phyloP scores from a whole-genome alignment of 352 stramenopile species.

The Globisporangium parvum region DNA sequence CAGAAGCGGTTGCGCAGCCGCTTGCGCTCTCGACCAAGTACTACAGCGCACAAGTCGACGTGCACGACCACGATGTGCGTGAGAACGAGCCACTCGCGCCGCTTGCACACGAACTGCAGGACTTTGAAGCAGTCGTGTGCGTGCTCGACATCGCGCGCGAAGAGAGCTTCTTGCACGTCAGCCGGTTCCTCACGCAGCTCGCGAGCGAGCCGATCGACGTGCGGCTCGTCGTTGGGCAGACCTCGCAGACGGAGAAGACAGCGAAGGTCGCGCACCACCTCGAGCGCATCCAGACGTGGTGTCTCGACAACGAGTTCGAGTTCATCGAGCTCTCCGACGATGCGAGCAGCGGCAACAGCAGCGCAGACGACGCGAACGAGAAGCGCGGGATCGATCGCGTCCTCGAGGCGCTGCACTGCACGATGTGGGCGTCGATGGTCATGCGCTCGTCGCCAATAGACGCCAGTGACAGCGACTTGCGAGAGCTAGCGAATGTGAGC shows the following conservation, averaged over 20 bases:
- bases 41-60: conserved; percentile 48
- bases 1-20: conserved; percentile 4
- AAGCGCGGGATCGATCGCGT: conserved; percentile 59
- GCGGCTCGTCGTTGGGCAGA: conserved; percentile 37
- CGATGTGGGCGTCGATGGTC: conserved; percentile 76
- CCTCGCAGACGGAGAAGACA: conserved; percentile 16
- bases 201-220: conserved; percentile 54
- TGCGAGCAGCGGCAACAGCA: conserved; percentile 11
- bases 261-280: conserved; percentile 15
- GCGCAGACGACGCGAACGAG: conserved; percentile 16
- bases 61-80: conserved; percentile 40
- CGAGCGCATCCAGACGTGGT: conserved; percentile 40
- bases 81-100: conserved; percentile 28
- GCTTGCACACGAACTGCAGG: conserved; percentile 31
- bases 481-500: conserved; percentile 13
- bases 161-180: conserved; percentile 37
- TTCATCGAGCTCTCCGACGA: conserved; percentile 30
- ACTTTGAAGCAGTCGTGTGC: conserved; percentile 65
- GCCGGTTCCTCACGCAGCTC: conserved; percentile 36
- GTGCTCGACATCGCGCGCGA: conserved; percentile 33
- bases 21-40: conserved; percentile 63
- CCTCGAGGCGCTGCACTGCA: conserved; percentile 70
- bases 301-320: conserved; percentile 58
- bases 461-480: conserved; percentile 3
- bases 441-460: conserved; percentile 13